Evolutionary conservation across 2,329 filamentous ascomycete species (phyloP), one percentile per base, ranked within the genome.

Genomic region (Aspergillus sp.): DNA sequence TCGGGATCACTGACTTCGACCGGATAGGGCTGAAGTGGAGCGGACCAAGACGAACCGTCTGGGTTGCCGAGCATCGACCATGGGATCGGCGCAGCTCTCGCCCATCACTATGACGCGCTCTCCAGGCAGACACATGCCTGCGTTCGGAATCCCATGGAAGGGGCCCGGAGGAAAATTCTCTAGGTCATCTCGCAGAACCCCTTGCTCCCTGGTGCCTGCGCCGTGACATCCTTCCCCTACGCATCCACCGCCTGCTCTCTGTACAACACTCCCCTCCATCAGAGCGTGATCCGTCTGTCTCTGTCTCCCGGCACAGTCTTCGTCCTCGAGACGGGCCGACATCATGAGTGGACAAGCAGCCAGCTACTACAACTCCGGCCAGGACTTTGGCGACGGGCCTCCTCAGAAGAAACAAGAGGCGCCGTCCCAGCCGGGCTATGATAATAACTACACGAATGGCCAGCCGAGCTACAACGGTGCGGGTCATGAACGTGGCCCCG

Each of bases 311-410:
- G 21, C 17, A n/a, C 44, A n/a, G 16, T 42, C 32, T 14, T 49
- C 31, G 23, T 34, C 25, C 14, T 46, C 36, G 3, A 29, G 5
- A 29, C 41, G 29, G 29, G 43, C 44, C n/a, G 55, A 53, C 56
- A 54, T 45, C 41, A 72, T 72, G 70, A 71, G 67, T 58, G 70
- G 69, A 45, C 64, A 73, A 58, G 70, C 71, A 16, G 65, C 65
- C 10, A 66, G 62, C 49, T 73, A 73, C 47, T 73, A 73, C 54
- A 63, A 71, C 49, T 56, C 59, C 5, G 58, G 54, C 23, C 65
- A 68, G 56, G 57, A 58, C 45, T 60, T 60, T 49, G 51, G 36
- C 13, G 63, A 62, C 14, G 49, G 50, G 23, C 58, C 58, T 41
- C 45, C 49, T 32, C 54, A 43, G 40, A 17, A 17, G 32, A 53